Evolutionary conservation across 768 basidiomycete genomes (phyloP).

Genomic region (Saitozyma podzolica): DNA sequence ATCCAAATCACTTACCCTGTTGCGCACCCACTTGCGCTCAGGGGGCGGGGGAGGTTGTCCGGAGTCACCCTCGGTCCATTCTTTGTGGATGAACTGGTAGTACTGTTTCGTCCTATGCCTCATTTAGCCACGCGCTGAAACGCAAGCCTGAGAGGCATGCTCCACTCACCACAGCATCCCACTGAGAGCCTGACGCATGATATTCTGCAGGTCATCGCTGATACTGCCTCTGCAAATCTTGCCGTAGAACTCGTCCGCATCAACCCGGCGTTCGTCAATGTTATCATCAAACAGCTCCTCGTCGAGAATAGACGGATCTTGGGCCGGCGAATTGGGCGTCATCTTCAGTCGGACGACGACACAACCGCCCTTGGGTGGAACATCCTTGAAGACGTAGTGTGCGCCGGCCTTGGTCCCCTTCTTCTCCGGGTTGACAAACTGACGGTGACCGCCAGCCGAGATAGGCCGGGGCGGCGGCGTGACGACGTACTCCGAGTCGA

Average conservation of each 20-base stretch:
- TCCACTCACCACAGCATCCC: slow-evolving; percentile 84
- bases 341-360: slow-evolving; percentile 92
- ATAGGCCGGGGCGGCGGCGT: slow-evolving; percentile 42
- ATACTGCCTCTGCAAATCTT: slow-evolving; percentile 77
- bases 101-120: slow-evolving; percentile 75
- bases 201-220: slow-evolving; percentile 87
- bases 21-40: slow-evolving; percentile 78
- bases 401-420: slow-evolving; percentile 90
- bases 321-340: slow-evolving; percentile 71
- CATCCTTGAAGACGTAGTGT: slow-evolving; percentile 81
- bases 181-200: slow-evolving; percentile 91
- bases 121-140: background rate
- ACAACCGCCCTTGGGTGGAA: slow-evolving; percentile 89
- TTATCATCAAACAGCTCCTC: slow-evolving; percentile 84
- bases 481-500: slow-evolving; percentile 54
- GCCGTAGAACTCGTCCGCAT: slow-evolving; percentile 94
- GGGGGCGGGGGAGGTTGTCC: slow-evolving; percentile 92
- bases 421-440: slow-evolving; percentile 80
- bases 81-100: slow-evolving; percentile 92
- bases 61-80: slow-evolving; percentile 95
- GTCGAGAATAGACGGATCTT: slow-evolving; percentile 78
- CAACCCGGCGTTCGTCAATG: slow-evolving; percentile 84
- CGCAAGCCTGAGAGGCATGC: background rate
- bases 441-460: slow-evolving; percentile 33
- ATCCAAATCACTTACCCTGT: slow-evolving; percentile 61